These are phyloP conservation scores for Fusarium multiceps DNA, from an alignment of 2,329 filamentous ascomycete species.

Conservation along the genomic window DNA sequence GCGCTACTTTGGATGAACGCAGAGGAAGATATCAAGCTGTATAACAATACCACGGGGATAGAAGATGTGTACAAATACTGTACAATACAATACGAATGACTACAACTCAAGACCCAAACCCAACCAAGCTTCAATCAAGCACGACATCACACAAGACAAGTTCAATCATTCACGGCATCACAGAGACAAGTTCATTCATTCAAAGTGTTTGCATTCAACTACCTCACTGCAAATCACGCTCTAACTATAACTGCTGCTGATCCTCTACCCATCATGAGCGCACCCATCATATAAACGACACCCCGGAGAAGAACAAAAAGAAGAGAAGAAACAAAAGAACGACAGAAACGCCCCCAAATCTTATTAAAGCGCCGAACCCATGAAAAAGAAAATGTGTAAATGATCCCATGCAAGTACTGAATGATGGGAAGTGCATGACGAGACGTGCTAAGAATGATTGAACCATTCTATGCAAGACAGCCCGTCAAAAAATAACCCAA, in stretches of 20 bases:
- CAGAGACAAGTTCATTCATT: constrained; percentile 12
- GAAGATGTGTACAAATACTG: constrained; percentile 43
- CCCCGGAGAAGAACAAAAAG: constrained; percentile 20
- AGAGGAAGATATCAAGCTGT: constrained; percentile 21
- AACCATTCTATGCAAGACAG: constrained; percentile 20
- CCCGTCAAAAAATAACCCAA: constrained; percentile 31
- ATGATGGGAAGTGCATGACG: not conserved
- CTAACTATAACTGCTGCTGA: constrained; percentile 4
- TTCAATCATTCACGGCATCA: not conserved
- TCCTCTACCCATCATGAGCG: constrained; percentile 39
- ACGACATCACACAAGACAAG: too few relatives aligned
- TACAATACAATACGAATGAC: constrained; percentile 41
- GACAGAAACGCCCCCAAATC: constrained; percentile 38
- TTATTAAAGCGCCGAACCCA: constrained; percentile 47
- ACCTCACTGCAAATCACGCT: constrained; percentile 38
- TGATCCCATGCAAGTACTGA: constrained; percentile 9
- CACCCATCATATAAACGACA: constrained; percentile 30
- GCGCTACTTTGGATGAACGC: constrained; percentile 32
- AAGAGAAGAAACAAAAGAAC: constrained; percentile 16
- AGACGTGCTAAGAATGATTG: constrained; percentile 2
- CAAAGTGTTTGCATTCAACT: constrained; percentile 44
- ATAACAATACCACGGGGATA: constrained; percentile 35
- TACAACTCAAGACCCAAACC: constrained; percentile 18
- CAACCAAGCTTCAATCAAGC: too few relatives aligned
- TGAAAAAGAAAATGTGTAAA: constrained; percentile 36